Evolutionary conservation across 2,329 filamentous ascomycete species (phyloP).

Genomic region (Fusarium oligoseptatum): DNA sequence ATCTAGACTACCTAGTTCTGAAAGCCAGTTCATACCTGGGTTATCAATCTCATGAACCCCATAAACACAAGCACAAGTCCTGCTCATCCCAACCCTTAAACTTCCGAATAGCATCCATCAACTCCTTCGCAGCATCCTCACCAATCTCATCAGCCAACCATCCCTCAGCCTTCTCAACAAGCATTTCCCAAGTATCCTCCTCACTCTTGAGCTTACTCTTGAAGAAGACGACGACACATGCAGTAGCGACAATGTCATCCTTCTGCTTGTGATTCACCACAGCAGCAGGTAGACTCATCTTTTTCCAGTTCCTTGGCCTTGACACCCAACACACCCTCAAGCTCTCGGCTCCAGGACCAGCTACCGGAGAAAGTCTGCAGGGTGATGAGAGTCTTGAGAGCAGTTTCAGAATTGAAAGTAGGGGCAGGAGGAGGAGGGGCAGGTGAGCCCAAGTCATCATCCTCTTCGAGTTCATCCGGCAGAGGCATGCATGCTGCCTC

Average conservation of each 20-base stretch:
- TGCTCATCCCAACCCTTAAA: constrained; percentile 7
- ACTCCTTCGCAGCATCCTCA: constrained; percentile 9
- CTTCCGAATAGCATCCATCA: constrained; percentile 35
- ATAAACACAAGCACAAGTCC: neutral
- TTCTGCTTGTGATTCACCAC: constrained; percentile 3
- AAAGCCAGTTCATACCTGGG: neutral
- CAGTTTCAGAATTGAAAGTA: neutral
- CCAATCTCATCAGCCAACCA: constrained; percentile 58
- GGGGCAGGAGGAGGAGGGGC: neutral
- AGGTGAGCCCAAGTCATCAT: constrained; percentile 2
- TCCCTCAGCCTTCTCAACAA: constrained; percentile 69
- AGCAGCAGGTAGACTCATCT: constrained; percentile 12
- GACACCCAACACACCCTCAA: constrained; percentile 48
- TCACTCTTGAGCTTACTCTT: constrained; percentile 58
- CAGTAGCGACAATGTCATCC: constrained; percentile 45
- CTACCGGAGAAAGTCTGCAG: constrained; percentile 61
- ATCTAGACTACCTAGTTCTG: neutral
- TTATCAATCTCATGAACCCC: neutral
- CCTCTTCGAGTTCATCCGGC: neutral
- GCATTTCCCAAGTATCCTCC: constrained; percentile 73
- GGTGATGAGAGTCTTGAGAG: constrained; percentile 57
- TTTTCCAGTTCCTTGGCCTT: constrained; percentile 7
- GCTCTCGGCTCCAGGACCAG: constrained; percentile 47
- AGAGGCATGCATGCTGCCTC: constrained; percentile 6
- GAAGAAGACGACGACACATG: constrained; percentile 54